Evolutionary conservation across 2,329 filamentous ascomycete genomes (phyloP).

Genomic region (Xylariaceae sp.): DNA sequence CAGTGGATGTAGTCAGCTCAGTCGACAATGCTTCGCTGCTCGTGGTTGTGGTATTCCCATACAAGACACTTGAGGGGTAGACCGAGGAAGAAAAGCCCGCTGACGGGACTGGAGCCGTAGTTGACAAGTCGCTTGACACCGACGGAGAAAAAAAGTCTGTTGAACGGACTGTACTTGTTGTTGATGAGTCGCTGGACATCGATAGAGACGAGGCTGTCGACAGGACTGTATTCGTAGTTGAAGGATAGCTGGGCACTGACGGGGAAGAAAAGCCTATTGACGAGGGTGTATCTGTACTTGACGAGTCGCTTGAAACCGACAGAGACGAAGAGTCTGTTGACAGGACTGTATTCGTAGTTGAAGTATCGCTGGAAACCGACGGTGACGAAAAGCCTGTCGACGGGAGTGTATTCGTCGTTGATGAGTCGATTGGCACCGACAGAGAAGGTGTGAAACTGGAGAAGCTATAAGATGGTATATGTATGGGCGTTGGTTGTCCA

Average conservation of each 20-base stretch:
- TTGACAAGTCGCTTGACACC: neutral
- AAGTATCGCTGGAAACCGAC: neutral
- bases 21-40: conserved; percentile 7
- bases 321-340: neutral
- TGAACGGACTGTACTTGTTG: conserved; percentile 2
- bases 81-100: conserved; percentile 16
- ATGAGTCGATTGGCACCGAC: neutral
- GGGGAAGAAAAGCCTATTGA: conserved; percentile 18
- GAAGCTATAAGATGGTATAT: neutral
- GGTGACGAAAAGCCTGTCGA: neutral
- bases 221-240: conserved; percentile 1
- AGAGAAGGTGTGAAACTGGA: conserved; percentile 3
- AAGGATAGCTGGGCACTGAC: neutral
- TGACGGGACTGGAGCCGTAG: conserved; percentile 1
- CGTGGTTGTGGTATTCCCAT: conserved; percentile 17
- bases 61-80: conserved; percentile 16
- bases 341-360: conserved; percentile 1
- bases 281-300: neutral
- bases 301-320: neutral
- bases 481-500: conserved; percentile 12
- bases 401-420: conserved; percentile 1
- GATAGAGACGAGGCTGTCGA: neutral
- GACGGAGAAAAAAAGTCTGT: neutral
- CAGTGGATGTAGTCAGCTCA: conserved; percentile 26
- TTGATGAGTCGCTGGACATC: neutral